Evolutionary conservation across 2,329 filamentous ascomycete species (phyloP), one percentile per base, ranked within the genome.

Genomic region (Endoconidiophora polonica): DNA sequence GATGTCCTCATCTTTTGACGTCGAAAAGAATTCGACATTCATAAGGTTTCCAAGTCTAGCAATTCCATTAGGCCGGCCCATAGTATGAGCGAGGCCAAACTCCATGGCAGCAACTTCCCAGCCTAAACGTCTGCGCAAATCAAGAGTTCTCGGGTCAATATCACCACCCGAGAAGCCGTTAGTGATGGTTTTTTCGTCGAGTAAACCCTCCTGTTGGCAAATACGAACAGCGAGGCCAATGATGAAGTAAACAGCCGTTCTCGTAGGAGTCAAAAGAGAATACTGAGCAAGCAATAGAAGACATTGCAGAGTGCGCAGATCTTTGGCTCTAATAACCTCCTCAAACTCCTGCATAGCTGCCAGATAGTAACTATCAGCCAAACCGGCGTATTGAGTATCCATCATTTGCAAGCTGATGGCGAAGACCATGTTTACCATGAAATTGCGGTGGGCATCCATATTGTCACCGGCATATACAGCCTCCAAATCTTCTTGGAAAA

Each of bases 401-500:
- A 95, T 73, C 63, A 93, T 94, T 64, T 96, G 90, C 64, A 96
- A 76, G 62, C 86, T 90, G 59, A 95, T 94, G 26, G 91, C 90
- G 59, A 96, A 79, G 48, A 95, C 86, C 77, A 96, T 88, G 52
- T 86, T 81, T 46, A 93, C 68, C 42, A 90, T 76, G 59, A 95
- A 96, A 58, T 91, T 87, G 60, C 88, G 81, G 62, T 88, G 90
- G 0, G 86, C 73, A 57, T 94, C 84, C 4, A 67, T 72, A 36
- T 54, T 54, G 49, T 79, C 81, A 46, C 83, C 83, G 54, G 75
- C 71, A 60, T 90, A 93, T 3, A 94, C 86, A 26, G 82, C 80
- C 50, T 93, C 76, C 33, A 95, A 69, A 54, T 94, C 85, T 54
- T 74, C 69, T 23, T 76, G 73, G 55, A 96, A 84, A 9, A 78